Percentiles rank a stretch among this genome's conserved stretches.
These are phyloP conservation scores for Fusarium mexicanum DNA, from an alignment of 2,329 filamentous ascomycete genomes.

Conservation along the genomic window DNA sequence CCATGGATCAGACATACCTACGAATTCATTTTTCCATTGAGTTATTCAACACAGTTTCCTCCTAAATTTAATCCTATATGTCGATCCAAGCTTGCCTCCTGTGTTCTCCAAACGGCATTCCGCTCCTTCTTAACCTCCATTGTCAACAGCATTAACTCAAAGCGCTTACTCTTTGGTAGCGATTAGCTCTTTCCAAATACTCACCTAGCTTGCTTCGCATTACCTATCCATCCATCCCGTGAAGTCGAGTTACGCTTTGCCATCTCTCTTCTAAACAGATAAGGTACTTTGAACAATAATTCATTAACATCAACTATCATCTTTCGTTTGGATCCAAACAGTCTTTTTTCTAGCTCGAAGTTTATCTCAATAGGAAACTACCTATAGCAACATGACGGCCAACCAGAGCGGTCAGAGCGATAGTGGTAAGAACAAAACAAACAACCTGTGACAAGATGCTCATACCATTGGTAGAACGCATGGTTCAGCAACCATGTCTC, in stretches of 20 bases:
- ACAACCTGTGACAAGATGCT: neutral
- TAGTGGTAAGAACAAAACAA: neutral
- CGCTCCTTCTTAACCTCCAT: neutral
- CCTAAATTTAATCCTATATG: neutral
- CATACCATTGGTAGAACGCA: neutral
- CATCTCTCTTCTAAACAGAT: neutral
- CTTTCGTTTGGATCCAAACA: slow-evolving; percentile 9
- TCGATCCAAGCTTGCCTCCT: neutral
- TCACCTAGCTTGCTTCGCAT: neutral
- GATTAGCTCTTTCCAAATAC: neutral
- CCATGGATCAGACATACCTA: slow-evolving; percentile 36
- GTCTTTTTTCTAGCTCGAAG: neutral
- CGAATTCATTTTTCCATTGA: slow-evolving; percentile 36
- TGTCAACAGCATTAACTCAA: neutral
- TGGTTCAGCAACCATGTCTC: neutral
- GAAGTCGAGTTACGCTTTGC: neutral
- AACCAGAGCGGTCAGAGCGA: no score
- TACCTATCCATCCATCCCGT: no score
- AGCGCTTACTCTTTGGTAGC: neutral
- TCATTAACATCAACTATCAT: neutral
- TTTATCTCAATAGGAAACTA: neutral
- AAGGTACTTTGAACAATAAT: neutral
- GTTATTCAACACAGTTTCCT: slow-evolving; percentile 13
- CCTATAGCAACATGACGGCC: neutral
- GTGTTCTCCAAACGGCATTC: neutral